Percentiles rank a stretch among this genome's conserved stretches.
phyloP scores from a whole-genome alignment of 2,329 filamentous ascomycete genomes.

The Aspergillus amoenus region DNA sequence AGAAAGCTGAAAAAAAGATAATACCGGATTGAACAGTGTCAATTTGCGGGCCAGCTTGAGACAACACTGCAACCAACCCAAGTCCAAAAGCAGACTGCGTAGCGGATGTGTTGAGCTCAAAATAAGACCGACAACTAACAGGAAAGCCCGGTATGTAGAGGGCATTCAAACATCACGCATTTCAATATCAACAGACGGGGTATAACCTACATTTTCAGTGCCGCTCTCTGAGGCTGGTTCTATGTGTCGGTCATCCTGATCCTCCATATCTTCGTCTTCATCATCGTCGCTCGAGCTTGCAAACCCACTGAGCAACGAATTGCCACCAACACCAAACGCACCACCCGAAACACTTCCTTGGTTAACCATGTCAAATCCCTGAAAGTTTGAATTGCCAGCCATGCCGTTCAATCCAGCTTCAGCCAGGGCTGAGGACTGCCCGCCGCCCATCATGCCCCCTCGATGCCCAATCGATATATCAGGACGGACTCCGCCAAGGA shows the following conservation, averaged over 20 bases:
- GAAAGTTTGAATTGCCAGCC: slow-evolving; percentile 48
- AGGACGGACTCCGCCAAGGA: slow-evolving; percentile 89
- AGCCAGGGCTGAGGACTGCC: slow-evolving; percentile 64
- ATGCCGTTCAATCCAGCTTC: slow-evolving; percentile 78
- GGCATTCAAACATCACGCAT: slow-evolving; percentile 55
- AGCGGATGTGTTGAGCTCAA: slow-evolving; percentile 1
- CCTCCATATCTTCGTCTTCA: slow-evolving; percentile 89
- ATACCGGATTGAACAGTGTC: no score
- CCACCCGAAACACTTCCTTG: slow-evolving; percentile 67
- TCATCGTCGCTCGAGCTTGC: slow-evolving; percentile 94
- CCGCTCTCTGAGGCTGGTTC: slow-evolving; percentile 48
- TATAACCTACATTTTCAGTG: slow-evolving; percentile 66
- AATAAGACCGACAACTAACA: neutral
- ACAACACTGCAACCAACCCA: slow-evolving; percentile 12
- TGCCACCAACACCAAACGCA: slow-evolving; percentile 69
- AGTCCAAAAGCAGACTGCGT: neutral
- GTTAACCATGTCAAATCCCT: slow-evolving; percentile 66
- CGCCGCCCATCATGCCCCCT: slow-evolving; percentile 61
- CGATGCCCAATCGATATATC: slow-evolving; percentile 84
- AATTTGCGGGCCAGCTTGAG: neutral
- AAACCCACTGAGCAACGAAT: slow-evolving; percentile 79
- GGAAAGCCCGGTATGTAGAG: neutral
- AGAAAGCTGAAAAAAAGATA: slow-evolving; percentile 10
- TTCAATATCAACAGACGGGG: slow-evolving; percentile 61
- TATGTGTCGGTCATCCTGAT: slow-evolving; percentile 54